Percentiles rank a stretch among this genome's conserved stretches.
Conservation (phyloP, 495 filamentous ascomycete species). For the Podospora tetraspora region DNA sequence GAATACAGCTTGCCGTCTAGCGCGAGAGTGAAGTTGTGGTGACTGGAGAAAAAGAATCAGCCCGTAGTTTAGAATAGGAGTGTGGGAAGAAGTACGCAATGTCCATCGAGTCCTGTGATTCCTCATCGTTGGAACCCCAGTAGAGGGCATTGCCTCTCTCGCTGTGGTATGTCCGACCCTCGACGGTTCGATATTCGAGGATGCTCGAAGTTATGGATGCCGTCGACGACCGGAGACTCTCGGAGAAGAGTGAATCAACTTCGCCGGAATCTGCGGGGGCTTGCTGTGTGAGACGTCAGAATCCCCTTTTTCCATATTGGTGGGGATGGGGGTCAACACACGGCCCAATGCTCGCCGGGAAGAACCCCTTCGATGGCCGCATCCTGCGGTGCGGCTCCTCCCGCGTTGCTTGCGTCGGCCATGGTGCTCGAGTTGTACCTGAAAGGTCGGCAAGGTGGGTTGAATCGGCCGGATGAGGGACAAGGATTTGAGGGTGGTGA, state of each 20-base stretch:
- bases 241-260: background rate
- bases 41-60: conserved; percentile 16
- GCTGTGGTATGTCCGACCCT: conserved; percentile 39
- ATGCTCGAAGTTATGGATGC: conserved; percentile 42
- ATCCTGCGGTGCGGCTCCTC: background rate
- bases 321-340: background rate
- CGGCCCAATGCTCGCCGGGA: conserved; percentile 1
- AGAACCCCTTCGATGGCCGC: background rate
- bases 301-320: background rate
- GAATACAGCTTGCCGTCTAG: conserved; percentile 52
- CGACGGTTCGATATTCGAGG: conserved; percentile 37
- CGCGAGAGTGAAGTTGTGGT: conserved; percentile 35
- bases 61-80: background rate
- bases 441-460: background rate
- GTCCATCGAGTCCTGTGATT: conserved; percentile 36
- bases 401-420: background rate
- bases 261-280: background rate
- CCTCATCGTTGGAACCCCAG: conserved; percentile 38
- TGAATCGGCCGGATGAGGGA: background rate
- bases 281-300: background rate
- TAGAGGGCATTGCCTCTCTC: conserved; percentile 25
- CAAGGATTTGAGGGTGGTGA: background rate
- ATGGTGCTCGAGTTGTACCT: background rate
- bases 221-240: conserved; percentile 24
- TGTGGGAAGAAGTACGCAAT: conserved; percentile 27